Base-by-base conservation (phyloP, 2,329 filamentous ascomycete species). In the Exophiala alcalophila region DNA sequence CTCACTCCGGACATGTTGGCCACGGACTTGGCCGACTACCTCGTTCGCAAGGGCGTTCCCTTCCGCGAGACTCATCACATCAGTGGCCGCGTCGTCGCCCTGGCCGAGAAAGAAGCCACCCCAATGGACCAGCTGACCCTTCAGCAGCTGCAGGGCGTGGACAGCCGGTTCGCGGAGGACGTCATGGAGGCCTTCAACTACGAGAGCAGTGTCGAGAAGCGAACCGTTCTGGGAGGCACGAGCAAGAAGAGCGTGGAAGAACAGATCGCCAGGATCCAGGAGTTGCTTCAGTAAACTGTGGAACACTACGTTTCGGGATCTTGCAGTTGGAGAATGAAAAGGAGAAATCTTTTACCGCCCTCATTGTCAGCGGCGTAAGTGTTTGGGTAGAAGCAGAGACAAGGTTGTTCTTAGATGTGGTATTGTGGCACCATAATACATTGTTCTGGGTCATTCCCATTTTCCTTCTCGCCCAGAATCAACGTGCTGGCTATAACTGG, bases 1-100 rank as follows among this genome's bases (percentile, higher is more conserved):
- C 73, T 95, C 8, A 83, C 86, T 5, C 84, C 84, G 6, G 84
- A 86, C 60, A 92, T 94, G 86, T 77, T 94, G 2, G 87, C 87
- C 10, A 73, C 70, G 24, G 68, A 72, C 48, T 62, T 71, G 38
- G 69, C 69, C 3, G 69, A 72, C 43, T 72, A 72, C 54, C 62
- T 72, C 8, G 68, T 70, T 32, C 60, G 67, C 53, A 69, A 70
- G 43, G 53, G 50, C 7, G 81, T 88, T 8, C 84, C 84, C 8
- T 91, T 90, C 73, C 76, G 84, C 21, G 83, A 90, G 68, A 84
- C 84, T 2, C 85, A 90, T 58, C 84, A 89, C 64, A 86, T 89
- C 57, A 82, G 81, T 5, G 84, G 85, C 1, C 76, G 78, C 28
- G 78, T 81, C 2, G 84, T 91, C 4, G 81, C 83, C 11, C 66